Evolutionary conservation across 305 asterid genomes (phyloP).

Genomic region (Fraxinus floribunda): DNA sequence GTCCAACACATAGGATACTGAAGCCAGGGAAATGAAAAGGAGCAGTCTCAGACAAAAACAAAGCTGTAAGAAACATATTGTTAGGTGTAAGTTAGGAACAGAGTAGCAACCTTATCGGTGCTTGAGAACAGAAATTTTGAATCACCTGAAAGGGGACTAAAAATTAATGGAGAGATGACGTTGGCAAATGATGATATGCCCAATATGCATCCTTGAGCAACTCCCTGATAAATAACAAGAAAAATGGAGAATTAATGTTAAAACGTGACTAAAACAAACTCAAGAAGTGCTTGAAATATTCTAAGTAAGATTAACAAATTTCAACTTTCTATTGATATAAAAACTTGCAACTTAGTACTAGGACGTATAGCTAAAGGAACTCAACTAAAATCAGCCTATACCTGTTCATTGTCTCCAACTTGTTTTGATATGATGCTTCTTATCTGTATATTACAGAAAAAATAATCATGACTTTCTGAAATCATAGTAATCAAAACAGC

Average conservation of each 20-base stretch:
- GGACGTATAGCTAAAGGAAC: not conserved
- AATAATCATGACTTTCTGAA: constrained; percentile 5
- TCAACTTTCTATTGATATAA: not conserved
- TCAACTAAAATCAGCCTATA: not conserved
- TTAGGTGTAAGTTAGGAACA: not conserved
- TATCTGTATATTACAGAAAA: constrained; percentile 28
- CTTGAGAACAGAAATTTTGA: not conserved
- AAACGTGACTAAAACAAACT: not conserved
- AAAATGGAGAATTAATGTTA: not conserved
- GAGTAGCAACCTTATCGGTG: not conserved
- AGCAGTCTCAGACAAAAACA: constrained; percentile 42
- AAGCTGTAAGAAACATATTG: constrained; percentile 34
- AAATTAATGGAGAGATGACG: constrained; percentile 44
- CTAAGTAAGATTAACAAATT: not conserved
- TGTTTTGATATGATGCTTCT: constrained; percentile 56
- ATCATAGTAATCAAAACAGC: not conserved
- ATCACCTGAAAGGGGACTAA: constrained; percentile 53
- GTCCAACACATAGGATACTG: constrained; percentile 49
- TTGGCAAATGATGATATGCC: constrained; percentile 48
- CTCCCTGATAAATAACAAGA: constrained; percentile 25
- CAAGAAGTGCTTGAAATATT: not conserved
- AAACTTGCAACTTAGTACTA: not conserved
- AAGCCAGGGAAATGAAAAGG: constrained; percentile 51
- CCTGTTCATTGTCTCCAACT: constrained; percentile 57
- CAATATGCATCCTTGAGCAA: constrained; percentile 44